Percentiles rank a stretch among this genome's conserved stretches.
phyloP scores from a whole-genome alignment of 2,329 filamentous ascomycete genomes.

The Colletotrichum chrysophilum region DNA sequence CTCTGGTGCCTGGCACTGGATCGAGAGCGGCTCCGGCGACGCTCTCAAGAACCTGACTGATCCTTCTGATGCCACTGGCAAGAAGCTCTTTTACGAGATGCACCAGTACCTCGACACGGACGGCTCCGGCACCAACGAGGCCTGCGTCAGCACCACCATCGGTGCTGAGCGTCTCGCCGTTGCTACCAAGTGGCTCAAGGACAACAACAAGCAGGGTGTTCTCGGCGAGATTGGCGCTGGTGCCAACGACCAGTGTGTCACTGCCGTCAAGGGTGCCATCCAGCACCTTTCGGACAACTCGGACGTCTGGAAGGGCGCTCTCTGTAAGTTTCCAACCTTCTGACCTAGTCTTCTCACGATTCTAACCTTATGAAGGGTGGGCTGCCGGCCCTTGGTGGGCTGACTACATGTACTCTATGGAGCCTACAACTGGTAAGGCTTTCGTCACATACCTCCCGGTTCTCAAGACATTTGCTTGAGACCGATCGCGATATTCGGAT shows the following conservation, averaged over 20 bases:
- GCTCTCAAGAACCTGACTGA: constrained; percentile 46
- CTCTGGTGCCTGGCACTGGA: constrained; percentile 45
- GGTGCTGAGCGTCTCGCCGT: constrained; percentile 46
- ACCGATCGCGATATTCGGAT: not conserved
- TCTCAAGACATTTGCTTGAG: constrained; percentile 12
- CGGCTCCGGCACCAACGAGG: constrained; percentile 47
- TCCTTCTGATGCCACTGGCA: constrained; percentile 42
- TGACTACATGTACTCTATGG: constrained; percentile 44
- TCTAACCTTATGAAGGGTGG: constrained; percentile 35
- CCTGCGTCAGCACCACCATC: constrained; percentile 48
- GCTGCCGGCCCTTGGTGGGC: constrained; percentile 58
- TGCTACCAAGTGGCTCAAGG: constrained; percentile 54
- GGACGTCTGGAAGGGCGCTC: constrained; percentile 53
- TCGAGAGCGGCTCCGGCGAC: constrained; percentile 36
- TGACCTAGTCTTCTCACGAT: not conserved
- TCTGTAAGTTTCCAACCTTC: not conserved
- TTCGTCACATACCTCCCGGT: constrained; percentile 30
- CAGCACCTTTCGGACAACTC: constrained; percentile 51
- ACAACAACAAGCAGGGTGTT: constrained; percentile 53
- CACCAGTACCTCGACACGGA: constrained; percentile 58
- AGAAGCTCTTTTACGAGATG: constrained; percentile 54
- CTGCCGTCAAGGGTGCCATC: constrained; percentile 52
- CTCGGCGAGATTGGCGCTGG: constrained; percentile 57
- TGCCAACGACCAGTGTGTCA: constrained; percentile 49
- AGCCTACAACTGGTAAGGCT: constrained; percentile 40